Conservation (phyloP, 2,329 filamentous ascomycete species). For the Didymellaceae sp. region DNA sequence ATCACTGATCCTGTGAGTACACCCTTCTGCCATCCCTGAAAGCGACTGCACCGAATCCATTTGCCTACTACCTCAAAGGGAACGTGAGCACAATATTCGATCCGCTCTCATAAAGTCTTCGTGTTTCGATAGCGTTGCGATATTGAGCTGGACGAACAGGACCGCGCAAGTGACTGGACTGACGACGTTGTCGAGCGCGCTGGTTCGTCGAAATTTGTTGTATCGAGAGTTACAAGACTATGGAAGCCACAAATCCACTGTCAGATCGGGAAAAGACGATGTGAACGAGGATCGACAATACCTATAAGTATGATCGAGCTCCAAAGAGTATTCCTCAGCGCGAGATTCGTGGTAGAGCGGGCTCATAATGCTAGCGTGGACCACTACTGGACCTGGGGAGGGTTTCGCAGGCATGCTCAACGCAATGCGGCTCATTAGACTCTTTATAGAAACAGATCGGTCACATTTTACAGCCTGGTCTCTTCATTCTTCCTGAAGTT, state of each 20-base stretch:
- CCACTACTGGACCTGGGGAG: not conserved
- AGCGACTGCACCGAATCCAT: slow-evolving; percentile 10
- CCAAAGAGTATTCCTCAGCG: not conserved
- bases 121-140: not conserved
- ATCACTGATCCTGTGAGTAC: slow-evolving; percentile 21
- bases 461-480: not conserved
- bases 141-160: not conserved
- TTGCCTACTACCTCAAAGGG: not conserved
- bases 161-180: not conserved
- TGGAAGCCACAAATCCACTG: not conserved
- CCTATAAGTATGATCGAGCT: not conserved
- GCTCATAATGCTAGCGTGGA: not conserved
- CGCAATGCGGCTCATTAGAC: not conserved
- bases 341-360: not conserved
- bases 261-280: not conserved
- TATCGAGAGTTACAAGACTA: too few species aligned
- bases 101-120: not conserved
- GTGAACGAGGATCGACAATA: not conserved
- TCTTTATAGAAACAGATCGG: not conserved
- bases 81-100: not conserved
- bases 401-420: not conserved
- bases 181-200: not conserved
- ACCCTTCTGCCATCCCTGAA: slow-evolving; percentile 31
- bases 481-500: not conserved
- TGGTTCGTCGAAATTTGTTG: not conserved